Percentiles rank a stretch among this genome's conserved stretches.
Conservation (phyloP, 768 basidiomycete species). For the Hericium erinaceus region DNA sequence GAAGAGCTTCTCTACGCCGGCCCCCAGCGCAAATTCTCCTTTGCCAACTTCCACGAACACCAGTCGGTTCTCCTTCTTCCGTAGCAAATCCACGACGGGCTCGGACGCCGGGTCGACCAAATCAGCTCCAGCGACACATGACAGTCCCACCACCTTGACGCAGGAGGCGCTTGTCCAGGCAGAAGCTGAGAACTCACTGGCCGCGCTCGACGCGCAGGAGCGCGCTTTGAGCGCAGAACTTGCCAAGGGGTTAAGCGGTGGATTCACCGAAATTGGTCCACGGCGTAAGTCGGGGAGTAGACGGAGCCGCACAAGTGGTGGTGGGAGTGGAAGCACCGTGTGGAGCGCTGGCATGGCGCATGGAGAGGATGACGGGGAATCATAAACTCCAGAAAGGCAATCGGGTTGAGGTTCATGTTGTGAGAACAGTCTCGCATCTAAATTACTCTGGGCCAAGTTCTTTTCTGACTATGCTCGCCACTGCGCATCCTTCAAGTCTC, state of each 20-base stretch:
- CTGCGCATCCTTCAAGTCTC: not conserved
- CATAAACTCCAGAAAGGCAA: not conserved
- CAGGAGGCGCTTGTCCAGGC: constrained; percentile 71
- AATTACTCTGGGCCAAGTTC: not conserved
- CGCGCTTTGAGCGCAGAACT: constrained; percentile 63
- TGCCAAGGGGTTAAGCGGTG: constrained; percentile 60
- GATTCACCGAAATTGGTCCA: constrained; percentile 69
- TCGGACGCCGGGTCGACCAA: constrained; percentile 42
- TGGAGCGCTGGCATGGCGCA: constrained; percentile 82
- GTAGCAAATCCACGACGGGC: constrained; percentile 30
- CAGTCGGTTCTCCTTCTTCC: constrained; percentile 66
- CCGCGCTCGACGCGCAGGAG: constrained; percentile 75
- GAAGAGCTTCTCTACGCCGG: constrained; percentile 32
- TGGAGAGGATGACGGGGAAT: constrained; percentile 30
- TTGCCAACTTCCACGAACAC: constrained; percentile 24
- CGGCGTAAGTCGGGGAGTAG: constrained; percentile 45
- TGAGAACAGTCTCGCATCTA: not conserved
- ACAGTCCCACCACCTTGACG: constrained; percentile 38
- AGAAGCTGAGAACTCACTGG: constrained; percentile 68
- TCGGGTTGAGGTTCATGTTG: not conserved
- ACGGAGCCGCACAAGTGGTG: constrained; percentile 48
- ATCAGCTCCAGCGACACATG: constrained; percentile 30
- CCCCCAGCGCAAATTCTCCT: constrained; percentile 15
- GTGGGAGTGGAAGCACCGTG: constrained; percentile 69
- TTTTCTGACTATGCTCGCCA: not conserved